These are phyloP conservation scores for Hibiscus syriacus DNA, from an alignment of 345 rosid species.

Conservation along the genomic window DNA sequence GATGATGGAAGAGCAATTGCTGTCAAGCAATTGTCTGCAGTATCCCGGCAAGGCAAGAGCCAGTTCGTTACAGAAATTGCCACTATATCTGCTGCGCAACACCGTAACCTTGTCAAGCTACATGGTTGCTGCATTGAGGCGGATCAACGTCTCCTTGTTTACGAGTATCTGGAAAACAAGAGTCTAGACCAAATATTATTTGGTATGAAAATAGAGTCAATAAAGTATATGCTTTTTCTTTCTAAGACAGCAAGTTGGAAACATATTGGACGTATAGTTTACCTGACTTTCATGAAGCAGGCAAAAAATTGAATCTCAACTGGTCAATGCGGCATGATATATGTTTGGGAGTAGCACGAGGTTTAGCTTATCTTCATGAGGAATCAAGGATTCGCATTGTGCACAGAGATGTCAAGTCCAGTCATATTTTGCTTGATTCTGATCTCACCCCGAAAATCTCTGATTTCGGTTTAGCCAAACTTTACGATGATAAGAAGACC, in stretches of 20 bases:
- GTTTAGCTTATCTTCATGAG: conserved; percentile 48
- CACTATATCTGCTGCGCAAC: conserved; percentile 54
- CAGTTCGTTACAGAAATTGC: conserved; percentile 72
- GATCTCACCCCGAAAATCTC: conserved; percentile 48
- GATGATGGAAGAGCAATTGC: conserved; percentile 60
- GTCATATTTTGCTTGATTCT: conserved; percentile 40
- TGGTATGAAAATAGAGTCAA: conserved; percentile 15
- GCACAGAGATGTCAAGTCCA: conserved; percentile 52
- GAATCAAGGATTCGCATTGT: conserved; percentile 50
- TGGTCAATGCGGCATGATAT: conserved; percentile 38
- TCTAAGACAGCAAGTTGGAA: neutral
- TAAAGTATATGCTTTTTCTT: neutral
- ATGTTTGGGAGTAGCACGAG: conserved; percentile 45
- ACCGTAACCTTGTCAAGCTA: conserved; percentile 50
- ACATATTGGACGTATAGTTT: neutral
- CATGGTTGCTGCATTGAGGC: conserved; percentile 48
- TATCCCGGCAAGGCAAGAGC: conserved; percentile 61
- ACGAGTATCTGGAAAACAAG: conserved; percentile 43
- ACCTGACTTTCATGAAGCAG: conserved; percentile 20
- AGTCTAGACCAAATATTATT: conserved; percentile 49
- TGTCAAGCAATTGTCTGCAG: conserved; percentile 59
- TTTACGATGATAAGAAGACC: conserved; percentile 46
- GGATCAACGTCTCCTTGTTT: conserved; percentile 36
- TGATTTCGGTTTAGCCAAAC: conserved; percentile 61
- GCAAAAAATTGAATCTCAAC: conserved; percentile 27